Evolutionary conservation across 108 stramenopile species (phyloP).

Genomic region (Cyclotella baltica): DNA sequence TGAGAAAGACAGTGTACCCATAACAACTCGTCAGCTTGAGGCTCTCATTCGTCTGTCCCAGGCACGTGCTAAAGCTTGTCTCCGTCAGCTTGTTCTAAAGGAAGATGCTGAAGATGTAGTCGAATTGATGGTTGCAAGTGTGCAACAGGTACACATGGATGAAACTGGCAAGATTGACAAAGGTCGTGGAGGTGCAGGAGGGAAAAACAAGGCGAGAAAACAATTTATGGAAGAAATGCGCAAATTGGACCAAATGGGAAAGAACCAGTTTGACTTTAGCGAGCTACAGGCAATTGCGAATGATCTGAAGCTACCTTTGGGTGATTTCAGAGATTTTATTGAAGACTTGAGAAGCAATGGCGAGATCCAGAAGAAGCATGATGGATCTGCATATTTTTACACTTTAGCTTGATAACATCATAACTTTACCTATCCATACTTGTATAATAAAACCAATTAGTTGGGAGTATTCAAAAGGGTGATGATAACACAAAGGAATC

Average conservation of each 20-base stretch:
- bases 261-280: slow-evolving; percentile 56
- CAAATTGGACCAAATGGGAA: slow-evolving; percentile 33
- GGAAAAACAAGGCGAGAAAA: slow-evolving; percentile 72
- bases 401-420: not conserved
- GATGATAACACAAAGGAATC: no score
- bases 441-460: no score
- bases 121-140: slow-evolving; percentile 80
- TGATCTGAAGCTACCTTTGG: slow-evolving; percentile 59
- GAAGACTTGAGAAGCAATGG: slow-evolving; percentile 77
- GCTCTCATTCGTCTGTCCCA: slow-evolving; percentile 93
- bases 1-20: slow-evolving; percentile 84
- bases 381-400: slow-evolving; percentile 37
- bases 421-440: no score
- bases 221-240: slow-evolving; percentile 55
- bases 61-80: slow-evolving; percentile 95
- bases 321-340: slow-evolving; percentile 72
- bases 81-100: slow-evolving; percentile 88
- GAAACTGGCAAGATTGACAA: slow-evolving; percentile 76
- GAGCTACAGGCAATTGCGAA: slow-evolving; percentile 78
- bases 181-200: slow-evolving; percentile 75
- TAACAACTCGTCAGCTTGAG: slow-evolving; percentile 98
- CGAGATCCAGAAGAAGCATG: slow-evolving; percentile 59
- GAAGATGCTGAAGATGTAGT: slow-evolving; percentile 99
- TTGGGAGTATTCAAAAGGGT: no score
- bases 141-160: slow-evolving; percentile 76